Evolutionary conservation across 306 rosid genomes (phyloP), one percentile per base, ranked within the genome.

Genomic region (Begonia loranthoides): DNA sequence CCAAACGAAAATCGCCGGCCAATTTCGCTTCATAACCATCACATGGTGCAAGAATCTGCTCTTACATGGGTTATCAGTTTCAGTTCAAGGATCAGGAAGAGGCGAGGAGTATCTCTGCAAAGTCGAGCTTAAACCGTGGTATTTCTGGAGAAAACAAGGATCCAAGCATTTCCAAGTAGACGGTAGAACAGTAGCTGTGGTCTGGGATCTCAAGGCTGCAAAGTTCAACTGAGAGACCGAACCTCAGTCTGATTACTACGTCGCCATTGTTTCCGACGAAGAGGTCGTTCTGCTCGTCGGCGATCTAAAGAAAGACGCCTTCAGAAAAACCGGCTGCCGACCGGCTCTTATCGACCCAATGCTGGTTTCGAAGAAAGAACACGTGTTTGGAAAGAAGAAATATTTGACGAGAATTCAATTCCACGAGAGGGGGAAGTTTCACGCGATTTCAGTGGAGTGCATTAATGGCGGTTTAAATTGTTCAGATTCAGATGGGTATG

Each of bases 91-190:
- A 17, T 68, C 68, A 14, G 77, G 71, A 36, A 80, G 76, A 40
- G 78, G 69, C 17, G 64, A 66, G 51, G 62, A 60, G 28, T 68
- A 74, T 13, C 73, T 68, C 12, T 84, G 95, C 74, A 89, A 82
- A 70, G 73, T 89, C 17, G 94, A 89, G 83, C 80, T 89, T 22
- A 89, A 89, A 17, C 93, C 97, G 15, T 89, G 97, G 97, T 75
- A 79, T 67, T 89, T 89, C 52, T 85, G 95, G 95, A 82, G 86
- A 55, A 89, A 82, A 64, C 84, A 80, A 57, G 97, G 97, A 13
- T 77, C 93, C 12, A 89, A 82, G 67, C 73, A 79, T 2, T 77
- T 89, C 62, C 54, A 40, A 11, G 72, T 85, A 1, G 94, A 89
- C 24, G 87, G 84, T 0, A 76, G 56, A 56, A 38, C 64, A n/a